Percentiles rank a stretch among this genome's conserved stretches.
Conservation (phyloP, 805 yeast species). For the Myxozyma neglecta region DNA sequence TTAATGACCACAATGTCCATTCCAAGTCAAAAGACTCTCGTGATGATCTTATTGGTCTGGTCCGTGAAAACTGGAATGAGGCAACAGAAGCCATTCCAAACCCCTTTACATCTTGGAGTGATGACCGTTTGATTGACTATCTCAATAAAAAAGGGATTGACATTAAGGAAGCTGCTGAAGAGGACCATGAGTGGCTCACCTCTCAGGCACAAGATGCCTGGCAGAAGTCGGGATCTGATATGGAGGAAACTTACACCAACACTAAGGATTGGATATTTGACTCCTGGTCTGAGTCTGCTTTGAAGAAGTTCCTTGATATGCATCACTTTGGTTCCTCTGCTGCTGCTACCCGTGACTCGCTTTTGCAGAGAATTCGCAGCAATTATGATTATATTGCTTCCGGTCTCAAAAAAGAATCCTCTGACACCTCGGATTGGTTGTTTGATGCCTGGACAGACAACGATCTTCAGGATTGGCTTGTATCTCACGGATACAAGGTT, state of each 20-base stretch:
- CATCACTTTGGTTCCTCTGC: slow-evolving; percentile 15
- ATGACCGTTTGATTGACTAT: slow-evolving; percentile 15
- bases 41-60: slow-evolving; percentile 29
- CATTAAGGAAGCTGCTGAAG: slow-evolving; percentile 9
- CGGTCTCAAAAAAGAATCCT: slow-evolving; percentile 1
- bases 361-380: slow-evolving; percentile 22
- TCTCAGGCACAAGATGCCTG: slow-evolving; percentile 13
- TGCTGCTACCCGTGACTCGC: slow-evolving; percentile 14
- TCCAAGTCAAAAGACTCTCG: slow-evolving; percentile 7
- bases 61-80: slow-evolving; percentile 27
- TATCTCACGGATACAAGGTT: slow-evolving; percentile 26
- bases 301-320: slow-evolving; percentile 18
- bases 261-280: slow-evolving; percentile 25
- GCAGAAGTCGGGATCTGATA: slow-evolving; percentile 6
- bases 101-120: slow-evolving; percentile 22
- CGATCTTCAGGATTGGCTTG: slow-evolving; percentile 30
- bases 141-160: slow-evolving; percentile 17
- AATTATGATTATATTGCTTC: slow-evolving; percentile 23
- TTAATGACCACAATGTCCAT: slow-evolving; percentile 18
- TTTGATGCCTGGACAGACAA: slow-evolving; percentile 34
- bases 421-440: slow-evolving; percentile 27
- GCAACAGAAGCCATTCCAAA: slow-evolving; percentile 8
- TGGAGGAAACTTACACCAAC: slow-evolving; percentile 8
- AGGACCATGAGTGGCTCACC: slow-evolving; percentile 27
- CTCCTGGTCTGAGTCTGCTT: slow-evolving; percentile 25